Base-by-base conservation (phyloP, 495 filamentous ascomycete genomes). In the Diplogelasinospora grovesii region DNA sequence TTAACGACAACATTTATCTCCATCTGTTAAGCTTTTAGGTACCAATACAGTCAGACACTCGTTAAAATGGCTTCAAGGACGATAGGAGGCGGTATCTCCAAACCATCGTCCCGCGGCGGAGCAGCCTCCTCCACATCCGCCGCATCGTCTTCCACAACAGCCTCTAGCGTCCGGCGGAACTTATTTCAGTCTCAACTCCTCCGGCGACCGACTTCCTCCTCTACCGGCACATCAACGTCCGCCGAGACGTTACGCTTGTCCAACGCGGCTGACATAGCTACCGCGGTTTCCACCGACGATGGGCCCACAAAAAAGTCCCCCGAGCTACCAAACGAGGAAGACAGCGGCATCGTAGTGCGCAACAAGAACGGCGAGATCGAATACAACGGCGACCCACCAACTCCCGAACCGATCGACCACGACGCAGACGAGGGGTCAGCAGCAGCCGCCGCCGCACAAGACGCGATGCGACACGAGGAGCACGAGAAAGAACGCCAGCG, bases 291-390 rank as follows among this genome's bases (percentile, higher is more conserved):
- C n/a, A n/a, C n/a, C n/a, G n/a, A n/a, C n/a, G n/a, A n/a, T n/a
- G n/a, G n/a, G n/a, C n/a, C n/a, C n/a, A n/a, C n/a, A n/a, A n/a
- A n/a, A n/a, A n/a, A n/a, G n/a, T n/a, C n/a, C n/a, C n/a, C n/a
- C n/a, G n/a, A n/a, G n/a, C n/a, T n/a, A n/a, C n/a, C n/a, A n/a
- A n/a, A n/a, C n/a, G n/a, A n/a, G n/a, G 10, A 22, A 19, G 33
- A 28, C 6, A 28, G 6, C 26, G 86, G 89, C 24, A 89, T 93
- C 23, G 79, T 90, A 7, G 77, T 85, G 10, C 71, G 81, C 47
- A 80, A 92, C 57, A 69, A 80, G 56, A 80, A 84, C 56, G 88
- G 88, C 28, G 74, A 78, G 36, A 82, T 84, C 46, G 77, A 83
- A 49, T 54, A 89, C n/a, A 78, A 32, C 2, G 36, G 77, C 36